These are phyloP conservation scores for Termitomyces sp. DNA, from an alignment of 768 basidiomycete species.

Conservation along the genomic window DNA sequence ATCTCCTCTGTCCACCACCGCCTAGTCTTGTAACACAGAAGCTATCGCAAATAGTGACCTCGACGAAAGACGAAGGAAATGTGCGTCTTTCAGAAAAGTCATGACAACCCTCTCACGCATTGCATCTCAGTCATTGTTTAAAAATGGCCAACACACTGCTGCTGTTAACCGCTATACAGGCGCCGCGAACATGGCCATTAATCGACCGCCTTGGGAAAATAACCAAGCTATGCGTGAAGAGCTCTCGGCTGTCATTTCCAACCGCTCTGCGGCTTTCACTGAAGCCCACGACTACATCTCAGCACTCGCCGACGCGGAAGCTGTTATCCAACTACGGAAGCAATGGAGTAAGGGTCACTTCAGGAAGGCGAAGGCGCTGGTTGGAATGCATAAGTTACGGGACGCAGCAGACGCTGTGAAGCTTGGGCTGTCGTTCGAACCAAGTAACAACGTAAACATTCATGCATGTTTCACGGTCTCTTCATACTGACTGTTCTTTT, in stretches of 20 bases:
- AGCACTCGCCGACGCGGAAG: conserved; percentile 86
- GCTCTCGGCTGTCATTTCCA: conserved; percentile 83
- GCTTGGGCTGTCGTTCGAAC: conserved; percentile 83
- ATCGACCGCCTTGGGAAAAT: conserved; percentile 89
- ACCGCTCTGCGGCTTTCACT: conserved; percentile 84
- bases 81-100: conserved; percentile 40
- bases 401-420: conserved; percentile 82
- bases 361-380: conserved; percentile 85
- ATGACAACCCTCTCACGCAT: conserved; percentile 14
- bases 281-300: conserved; percentile 71
- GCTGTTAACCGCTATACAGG: conserved; percentile 58
- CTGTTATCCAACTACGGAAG: conserved; percentile 77
- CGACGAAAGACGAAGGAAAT: conserved; percentile 93
- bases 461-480: neutral
- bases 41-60: conserved; percentile 66
- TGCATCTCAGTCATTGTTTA: conserved; percentile 65
- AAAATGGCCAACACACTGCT: conserved; percentile 57
- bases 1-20: conserved; percentile 76
- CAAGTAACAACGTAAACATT: conserved; percentile 35
- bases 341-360: conserved; percentile 97
- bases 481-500: neutral
- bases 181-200: conserved; percentile 73
- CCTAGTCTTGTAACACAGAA: conserved; percentile 72
- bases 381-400: conserved; percentile 58
- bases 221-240: conserved; percentile 83